Percentiles rank a stretch among this genome's conserved stretches.
Evolutionary conservation across 352 stramenopile species (phyloP).

Genomic region (Phytophthora pini): DNA sequence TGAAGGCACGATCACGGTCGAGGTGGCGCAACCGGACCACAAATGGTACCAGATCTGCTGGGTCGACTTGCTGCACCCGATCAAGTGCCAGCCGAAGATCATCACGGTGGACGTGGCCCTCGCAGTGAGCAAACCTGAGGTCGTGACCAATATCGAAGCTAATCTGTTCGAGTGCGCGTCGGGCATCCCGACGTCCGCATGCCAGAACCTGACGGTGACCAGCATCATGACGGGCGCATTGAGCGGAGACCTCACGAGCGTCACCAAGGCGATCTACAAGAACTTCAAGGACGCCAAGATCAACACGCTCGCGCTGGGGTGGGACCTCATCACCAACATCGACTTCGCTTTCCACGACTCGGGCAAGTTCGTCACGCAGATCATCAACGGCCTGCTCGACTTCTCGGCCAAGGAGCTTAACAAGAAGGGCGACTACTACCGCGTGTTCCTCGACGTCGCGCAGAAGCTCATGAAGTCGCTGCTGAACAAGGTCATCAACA

Average conservation of each 20-base stretch:
- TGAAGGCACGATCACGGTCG: conserved; percentile 44
- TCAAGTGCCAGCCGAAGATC: conserved; percentile 43
- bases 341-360: conserved; percentile 53
- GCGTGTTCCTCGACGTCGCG: conserved; percentile 40
- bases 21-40: conserved; percentile 62
- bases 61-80: conserved; percentile 58
- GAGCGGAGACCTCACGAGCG: conserved; percentile 25
- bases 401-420: conserved; percentile 59
- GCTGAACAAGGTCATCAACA: conserved; percentile 56
- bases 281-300: conserved; percentile 51
- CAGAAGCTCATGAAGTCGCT: conserved; percentile 54
- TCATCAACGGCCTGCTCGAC: conserved; percentile 55
- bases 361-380: conserved; percentile 41
- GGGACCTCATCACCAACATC: conserved; percentile 51
- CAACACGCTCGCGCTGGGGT: conserved; percentile 39
- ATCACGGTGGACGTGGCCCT: conserved; percentile 50
- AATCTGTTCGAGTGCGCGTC: conserved; percentile 48
- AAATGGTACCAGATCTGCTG: conserved; percentile 75
- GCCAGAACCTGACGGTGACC: conserved; percentile 55
- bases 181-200: conserved; percentile 38
- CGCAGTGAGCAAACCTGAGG: conserved; percentile 40
- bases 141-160: conserved; percentile 43
- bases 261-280: conserved; percentile 41
- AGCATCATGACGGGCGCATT: conserved; percentile 50
- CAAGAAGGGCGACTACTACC: conserved; percentile 69